Evolutionary conservation across 768 basidiomycete species (phyloP).

Genomic region (Leccinum barrowsii): DNA sequence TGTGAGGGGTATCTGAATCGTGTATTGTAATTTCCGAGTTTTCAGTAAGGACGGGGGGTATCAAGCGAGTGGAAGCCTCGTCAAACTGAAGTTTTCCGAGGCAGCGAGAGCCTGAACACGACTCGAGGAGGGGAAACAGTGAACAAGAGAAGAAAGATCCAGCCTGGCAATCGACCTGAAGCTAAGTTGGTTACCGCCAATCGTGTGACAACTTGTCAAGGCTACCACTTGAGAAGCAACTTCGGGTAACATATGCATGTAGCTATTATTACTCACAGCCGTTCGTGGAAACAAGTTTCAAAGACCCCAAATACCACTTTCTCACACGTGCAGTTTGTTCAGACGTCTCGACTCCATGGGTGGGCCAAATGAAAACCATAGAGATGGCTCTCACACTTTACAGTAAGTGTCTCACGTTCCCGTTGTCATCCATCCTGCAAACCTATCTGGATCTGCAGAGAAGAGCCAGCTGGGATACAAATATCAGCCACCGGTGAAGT

Average conservation of each 20-base stretch:
- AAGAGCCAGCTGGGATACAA: slow-evolving; percentile 21
- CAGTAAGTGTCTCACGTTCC: slow-evolving; percentile 11
- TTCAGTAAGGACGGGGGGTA: slow-evolving; percentile 10
- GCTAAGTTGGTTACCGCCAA: slow-evolving; percentile 17
- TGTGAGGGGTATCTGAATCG: slow-evolving; percentile 31
- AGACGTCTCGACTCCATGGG: slow-evolving; percentile 1
- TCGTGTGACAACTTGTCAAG: slow-evolving; percentile 14
- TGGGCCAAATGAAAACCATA: slow-evolving; percentile 18
- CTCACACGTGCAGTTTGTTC: too few relatives aligned
- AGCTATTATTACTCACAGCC: not conserved
- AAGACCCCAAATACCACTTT: too few relatives aligned
- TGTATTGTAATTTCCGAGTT: slow-evolving; percentile 2
- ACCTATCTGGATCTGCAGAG: slow-evolving; percentile 12
- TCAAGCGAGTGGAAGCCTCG: slow-evolving; percentile 32
- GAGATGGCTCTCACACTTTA: slow-evolving; percentile 24
- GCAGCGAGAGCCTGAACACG: slow-evolving; percentile 19
- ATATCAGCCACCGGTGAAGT: slow-evolving; percentile 12
- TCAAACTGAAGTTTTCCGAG: slow-evolving; percentile 16
- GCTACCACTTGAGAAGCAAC: not conserved
- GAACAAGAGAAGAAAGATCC: not conserved
- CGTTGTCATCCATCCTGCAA: slow-evolving; percentile 2
- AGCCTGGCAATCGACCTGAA: not conserved
- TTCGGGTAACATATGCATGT: slow-evolving; percentile 15
- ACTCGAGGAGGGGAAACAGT: slow-evolving; percentile 5
- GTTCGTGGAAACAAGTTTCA: not conserved